A percentile compares a stretch with the other conserved stretches of the same genome.
These are phyloP conservation scores for Tilletia walkeri DNA, from an alignment of 1,284 basidiomycete species.

Conservation along the genomic window DNA sequence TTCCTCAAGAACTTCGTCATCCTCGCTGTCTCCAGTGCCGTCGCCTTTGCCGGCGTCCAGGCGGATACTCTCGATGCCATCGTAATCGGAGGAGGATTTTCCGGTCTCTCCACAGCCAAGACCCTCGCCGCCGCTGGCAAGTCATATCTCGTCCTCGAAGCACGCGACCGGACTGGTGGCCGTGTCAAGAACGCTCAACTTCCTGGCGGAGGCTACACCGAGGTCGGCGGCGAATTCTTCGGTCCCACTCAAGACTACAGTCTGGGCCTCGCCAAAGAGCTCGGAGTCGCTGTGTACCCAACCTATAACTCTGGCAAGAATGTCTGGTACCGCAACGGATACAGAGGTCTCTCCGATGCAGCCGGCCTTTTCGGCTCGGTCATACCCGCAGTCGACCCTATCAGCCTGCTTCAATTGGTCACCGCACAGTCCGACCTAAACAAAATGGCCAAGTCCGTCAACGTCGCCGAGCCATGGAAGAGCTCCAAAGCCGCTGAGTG, in stretches of 20 bases:
- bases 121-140: slow-evolving; percentile 2
- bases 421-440: neutral
- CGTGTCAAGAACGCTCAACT: slow-evolving; percentile 2
- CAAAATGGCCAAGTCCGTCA: neutral
- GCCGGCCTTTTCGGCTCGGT: neutral
- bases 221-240: slow-evolving; percentile 10
- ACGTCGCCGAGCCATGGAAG: neutral
- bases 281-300: neutral
- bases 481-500: slow-evolving; percentile 5
- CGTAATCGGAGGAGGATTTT: slow-evolving; percentile 7
- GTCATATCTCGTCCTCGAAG: slow-evolving; percentile 4
- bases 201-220: slow-evolving; percentile 13
- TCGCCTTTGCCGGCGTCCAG: too few relatives aligned
- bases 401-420: neutral
- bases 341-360: neutral
- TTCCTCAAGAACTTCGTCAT: too few relatives aligned
- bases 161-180: slow-evolving; percentile 10
- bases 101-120: slow-evolving; percentile 6
- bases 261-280: neutral
- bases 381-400: neutral
- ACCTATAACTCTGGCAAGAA: slow-evolving; percentile 5
- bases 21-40: too few relatives aligned
- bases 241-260: slow-evolving; percentile 12
- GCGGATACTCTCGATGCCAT: neutral
- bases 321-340: neutral